These are phyloP conservation scores for Proliferodiscus dingleyae DNA, from an alignment of 2,329 filamentous ascomycete genomes.

Conservation along the genomic window DNA sequence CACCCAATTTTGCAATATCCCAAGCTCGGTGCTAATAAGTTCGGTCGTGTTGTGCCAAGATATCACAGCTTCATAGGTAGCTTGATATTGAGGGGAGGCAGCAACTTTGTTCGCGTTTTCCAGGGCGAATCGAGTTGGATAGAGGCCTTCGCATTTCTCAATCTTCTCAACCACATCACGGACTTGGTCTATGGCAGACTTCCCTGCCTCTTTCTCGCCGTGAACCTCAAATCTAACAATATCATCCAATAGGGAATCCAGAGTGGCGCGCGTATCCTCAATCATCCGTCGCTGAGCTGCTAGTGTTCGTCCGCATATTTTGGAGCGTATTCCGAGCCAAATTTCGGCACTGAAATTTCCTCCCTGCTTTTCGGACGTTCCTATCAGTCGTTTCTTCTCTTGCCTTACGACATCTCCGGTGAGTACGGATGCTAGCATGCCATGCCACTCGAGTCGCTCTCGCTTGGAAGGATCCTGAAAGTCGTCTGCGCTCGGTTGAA, in stretches of 20 bases:
- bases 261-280: conserved; percentile 71
- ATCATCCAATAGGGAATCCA: conserved; percentile 75
- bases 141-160: conserved; percentile 80
- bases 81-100: conserved; percentile 69
- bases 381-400: conserved; percentile 93
- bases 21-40: conserved; percentile 90
- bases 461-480: conserved; percentile 81
- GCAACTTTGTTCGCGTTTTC: conserved; percentile 70
- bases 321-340: conserved; percentile 84
- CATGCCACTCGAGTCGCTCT: conserved; percentile 94
- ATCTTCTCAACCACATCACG: conserved; percentile 86
- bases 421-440: conserved; percentile 91
- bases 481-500: conserved; percentile 85
- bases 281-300: conserved; percentile 82
- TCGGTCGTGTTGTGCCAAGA: conserved; percentile 97
- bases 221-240: conserved; percentile 93
- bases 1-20: conserved; percentile 91
- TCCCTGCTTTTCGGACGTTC: conserved; percentile 58
- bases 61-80: conserved; percentile 83
- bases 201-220: conserved; percentile 82
- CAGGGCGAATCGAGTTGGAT: conserved; percentile 73
- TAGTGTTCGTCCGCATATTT: conserved; percentile 75
- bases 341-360: conserved; percentile 68
- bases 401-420: conserved; percentile 96
- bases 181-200: conserved; percentile 82